These are phyloP conservation scores for Sordariomycetes sp. DNA, from an alignment of 2,329 filamentous ascomycete species.

Conservation along the genomic window DNA sequence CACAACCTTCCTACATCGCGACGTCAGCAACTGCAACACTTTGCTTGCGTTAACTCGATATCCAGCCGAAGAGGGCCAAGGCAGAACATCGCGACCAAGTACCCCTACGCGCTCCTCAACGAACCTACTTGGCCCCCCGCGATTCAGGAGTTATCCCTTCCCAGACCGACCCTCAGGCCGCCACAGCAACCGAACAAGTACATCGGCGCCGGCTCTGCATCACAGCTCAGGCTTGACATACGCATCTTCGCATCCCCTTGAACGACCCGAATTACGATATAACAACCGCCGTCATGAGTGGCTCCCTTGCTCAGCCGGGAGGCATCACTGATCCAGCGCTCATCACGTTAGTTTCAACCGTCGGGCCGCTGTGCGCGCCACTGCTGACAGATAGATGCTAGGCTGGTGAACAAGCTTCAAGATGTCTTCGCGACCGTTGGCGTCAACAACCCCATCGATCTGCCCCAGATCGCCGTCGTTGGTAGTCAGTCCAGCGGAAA, in stretches of 20 bases:
- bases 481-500: slow-evolving; percentile 98
- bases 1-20: slow-evolving; percentile 1
- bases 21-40: not conserved
- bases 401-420: slow-evolving; percentile 96
- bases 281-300: slow-evolving; percentile 17
- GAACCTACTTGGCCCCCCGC: not conserved
- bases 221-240: slow-evolving; percentile 2
- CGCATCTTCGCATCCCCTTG: too few relatives aligned
- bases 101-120: too few relatives aligned
- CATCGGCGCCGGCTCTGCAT: not conserved
- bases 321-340: slow-evolving; percentile 59
- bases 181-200: not conserved
- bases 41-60: too few relatives aligned
- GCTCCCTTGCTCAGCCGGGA: slow-evolving; percentile 33
- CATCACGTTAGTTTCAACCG: slow-evolving; percentile 45
- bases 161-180: not conserved
- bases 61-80: not conserved
- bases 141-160: slow-evolving; percentile 4
- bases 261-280: too few relatives aligned
- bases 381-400: slow-evolving; percentile 20
- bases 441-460: slow-evolving; percentile 97
- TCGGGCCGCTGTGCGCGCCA: slow-evolving; percentile 9
- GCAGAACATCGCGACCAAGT: not conserved
- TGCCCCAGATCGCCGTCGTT: slow-evolving; percentile 96
- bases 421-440: slow-evolving; percentile 99